Base-by-base conservation (phyloP, 352 stramenopile species). In the Thalassiosira mediterranea region DNA sequence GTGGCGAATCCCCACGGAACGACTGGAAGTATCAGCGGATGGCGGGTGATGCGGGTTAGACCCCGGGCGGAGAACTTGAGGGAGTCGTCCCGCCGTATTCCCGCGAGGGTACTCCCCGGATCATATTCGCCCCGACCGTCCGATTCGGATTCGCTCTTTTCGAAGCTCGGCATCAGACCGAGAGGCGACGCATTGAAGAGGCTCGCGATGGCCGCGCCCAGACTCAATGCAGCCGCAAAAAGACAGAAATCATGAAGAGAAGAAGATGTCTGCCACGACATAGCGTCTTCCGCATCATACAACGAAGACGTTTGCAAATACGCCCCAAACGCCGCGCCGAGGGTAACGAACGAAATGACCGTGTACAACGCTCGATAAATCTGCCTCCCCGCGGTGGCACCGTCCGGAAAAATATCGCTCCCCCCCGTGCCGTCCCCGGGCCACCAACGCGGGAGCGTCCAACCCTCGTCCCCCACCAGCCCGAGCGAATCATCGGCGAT, bases 121-220 rank as follows among this genome's bases (percentile, higher is more conserved):
- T 21, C 25, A 21, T 4, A 37, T 34, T 31, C 25, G 10, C 15
- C 26, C n/a, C n/a, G n/a, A n/a, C n/a, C n/a, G n/a, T n/a, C n/a
- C n/a, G n/a, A n/a, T n/a, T n/a, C n/a, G n/a, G n/a, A n/a, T 34
- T 42, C n/a, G 23, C 58, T 48, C 47, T 48, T 23, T 53, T 57
- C 47, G 44, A 76, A 69, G 25, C 59, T 51, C 19, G 76, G 70
- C 69, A 80, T 72, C 44, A 86, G 60, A 0, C 60, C 57, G 15
- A 86, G 57, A 25, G 72, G 78, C 10, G 78, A 86, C 72, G 78
- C 54, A 68, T 87, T 87, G 32, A 79, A 58, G 44, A 87, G 52
- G 58, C 70, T 84, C 34, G 79, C 64, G 54, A 79, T 72, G 11
- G 69, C 72, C 56, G 68, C 67, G 21, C 56, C 74, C 26, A 59